Percentiles rank a stretch among this genome's conserved stretches.
Conservation (phyloP, 192 early-diverging fungal species). For the Irineochytrium annulatum region DNA sequence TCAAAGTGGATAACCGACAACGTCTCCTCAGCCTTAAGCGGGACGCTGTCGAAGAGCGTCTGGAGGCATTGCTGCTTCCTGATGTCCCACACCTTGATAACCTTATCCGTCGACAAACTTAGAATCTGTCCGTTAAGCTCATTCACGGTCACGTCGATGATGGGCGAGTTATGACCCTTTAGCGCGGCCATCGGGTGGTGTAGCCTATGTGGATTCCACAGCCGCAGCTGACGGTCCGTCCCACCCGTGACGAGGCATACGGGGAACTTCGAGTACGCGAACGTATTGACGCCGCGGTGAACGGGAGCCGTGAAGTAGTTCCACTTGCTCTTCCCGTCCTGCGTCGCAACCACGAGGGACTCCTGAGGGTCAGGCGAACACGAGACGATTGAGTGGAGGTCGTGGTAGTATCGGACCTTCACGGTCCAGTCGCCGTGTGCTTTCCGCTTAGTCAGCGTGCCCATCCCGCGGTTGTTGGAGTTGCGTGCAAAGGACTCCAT, state of each 20-base stretch:
- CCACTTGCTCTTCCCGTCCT: conserved; percentile 42
- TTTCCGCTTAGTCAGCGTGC: conserved; percentile 37
- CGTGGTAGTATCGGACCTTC: conserved; percentile 44
- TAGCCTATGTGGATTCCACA: conserved; percentile 53
- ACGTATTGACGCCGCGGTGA: conserved; percentile 44
- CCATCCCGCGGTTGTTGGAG: conserved; percentile 14
- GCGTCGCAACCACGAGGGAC: conserved; percentile 45
- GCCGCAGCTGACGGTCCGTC: conserved; percentile 44
- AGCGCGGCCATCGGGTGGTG: conserved; percentile 41
- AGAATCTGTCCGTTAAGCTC: conserved; percentile 40
- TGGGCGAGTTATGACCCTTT: conserved; percentile 45
- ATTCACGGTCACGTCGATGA: conserved; percentile 41
- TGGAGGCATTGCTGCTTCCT: conserved; percentile 50
- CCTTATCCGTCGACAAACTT: conserved; percentile 43
- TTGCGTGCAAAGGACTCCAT: conserved; percentile 18
- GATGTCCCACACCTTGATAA: conserved; percentile 52
- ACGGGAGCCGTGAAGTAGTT: conserved; percentile 29
- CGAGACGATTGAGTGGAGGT: conserved; percentile 43
- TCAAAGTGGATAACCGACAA: conserved; percentile 39
- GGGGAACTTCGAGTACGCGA: conserved; percentile 44
- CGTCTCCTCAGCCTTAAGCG: conserved; percentile 35
- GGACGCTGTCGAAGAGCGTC: conserved; percentile 25
- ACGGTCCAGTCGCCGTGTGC: conserved; percentile 51
- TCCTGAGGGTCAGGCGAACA: conserved; percentile 45
- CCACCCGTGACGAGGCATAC: conserved; percentile 50